These are phyloP conservation scores for Eucalyptus pauciflora DNA, from an alignment of 345 rosid species.

Conservation along the genomic window DNA sequence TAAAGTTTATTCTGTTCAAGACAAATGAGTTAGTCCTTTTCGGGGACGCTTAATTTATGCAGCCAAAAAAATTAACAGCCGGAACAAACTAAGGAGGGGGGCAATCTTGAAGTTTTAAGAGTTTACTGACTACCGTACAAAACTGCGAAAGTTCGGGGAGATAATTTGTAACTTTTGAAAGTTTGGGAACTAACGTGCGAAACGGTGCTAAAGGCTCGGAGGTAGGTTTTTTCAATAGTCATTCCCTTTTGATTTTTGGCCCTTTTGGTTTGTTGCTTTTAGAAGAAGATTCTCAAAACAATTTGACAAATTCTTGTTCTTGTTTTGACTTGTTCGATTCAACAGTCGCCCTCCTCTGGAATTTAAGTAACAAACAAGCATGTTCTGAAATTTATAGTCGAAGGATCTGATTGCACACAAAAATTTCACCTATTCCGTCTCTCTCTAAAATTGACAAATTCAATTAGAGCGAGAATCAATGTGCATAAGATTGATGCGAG, in stretches of 20 bases:
- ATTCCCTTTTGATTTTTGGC: not conserved
- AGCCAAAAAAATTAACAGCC: not conserved
- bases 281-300: not conserved
- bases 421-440: not conserved
- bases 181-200: not conserved
- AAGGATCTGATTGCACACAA: not conserved
- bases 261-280: not conserved
- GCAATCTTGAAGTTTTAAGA: not conserved
- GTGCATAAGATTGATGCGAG: not conserved
- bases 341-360: not conserved
- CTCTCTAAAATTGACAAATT: not conserved
- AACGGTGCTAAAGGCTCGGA: not conserved
- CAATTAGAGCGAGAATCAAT: not conserved
- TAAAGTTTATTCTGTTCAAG: not conserved
- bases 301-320: not conserved
- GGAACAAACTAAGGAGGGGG: not conserved
- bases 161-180: not conserved
- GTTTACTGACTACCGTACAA: not conserved
- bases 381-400: not conserved
- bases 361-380: not conserved
- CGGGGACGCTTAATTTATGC: not conserved
- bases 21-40: not conserved
- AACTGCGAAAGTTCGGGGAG: not conserved
- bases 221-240: not conserved
- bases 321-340: not conserved